Evolutionary conservation across 2,329 filamentous ascomycete genomes (phyloP), one percentile per base, ranked within the genome.

Genomic region (Trematosphaeria pertusa): DNA sequence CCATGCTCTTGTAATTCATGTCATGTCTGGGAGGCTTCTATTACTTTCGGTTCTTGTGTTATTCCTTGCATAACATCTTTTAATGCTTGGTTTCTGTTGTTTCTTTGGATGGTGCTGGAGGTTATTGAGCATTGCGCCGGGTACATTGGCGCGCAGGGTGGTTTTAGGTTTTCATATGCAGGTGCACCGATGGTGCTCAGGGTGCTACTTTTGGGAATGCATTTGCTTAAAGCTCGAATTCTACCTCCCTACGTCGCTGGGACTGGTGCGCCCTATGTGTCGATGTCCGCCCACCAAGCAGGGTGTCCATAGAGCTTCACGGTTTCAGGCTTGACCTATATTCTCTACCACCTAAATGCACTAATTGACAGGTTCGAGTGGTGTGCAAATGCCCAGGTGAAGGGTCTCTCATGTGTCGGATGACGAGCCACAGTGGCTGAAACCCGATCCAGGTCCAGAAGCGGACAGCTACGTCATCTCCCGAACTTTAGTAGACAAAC

Each of bases 401-500:
- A n/a, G n/a, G n/a, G n/a, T n/a, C n/a, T n/a, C n/a, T n/a, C n/a
- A n/a, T n/a, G n/a, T n/a, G n/a, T n/a, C n/a, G n/a, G n/a, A n/a
- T n/a, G n/a, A n/a, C 37, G 17, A 31, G n/a, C 22, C 11, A 7
- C 8, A 26, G 35, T 17, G 20, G 17, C 26, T 40, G 15, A n/a
- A 17, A 26, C 21, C 22, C 9, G 10, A n/a, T n/a, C n/a, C n/a
- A 22, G 21, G n/a, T 18, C 14, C 14, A 17, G 38, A 18, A 18
- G 38, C 30, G 30, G 30, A 26, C 31, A 28, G 32, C 36, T 31
- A 43, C 40, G 40, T 43, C 40, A 36, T 33, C 21, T 7, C 15
- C n/a, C n/a, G n/a, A n/a, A n/a, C n/a, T n/a, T n/a, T n/a, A n/a
- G n/a, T n/a, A n/a, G n/a, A n/a, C n/a, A n/a, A 32, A 17, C 32